Conservation (phyloP, 495 filamentous ascomycete genomes). For the Penicillium silybi region DNA sequence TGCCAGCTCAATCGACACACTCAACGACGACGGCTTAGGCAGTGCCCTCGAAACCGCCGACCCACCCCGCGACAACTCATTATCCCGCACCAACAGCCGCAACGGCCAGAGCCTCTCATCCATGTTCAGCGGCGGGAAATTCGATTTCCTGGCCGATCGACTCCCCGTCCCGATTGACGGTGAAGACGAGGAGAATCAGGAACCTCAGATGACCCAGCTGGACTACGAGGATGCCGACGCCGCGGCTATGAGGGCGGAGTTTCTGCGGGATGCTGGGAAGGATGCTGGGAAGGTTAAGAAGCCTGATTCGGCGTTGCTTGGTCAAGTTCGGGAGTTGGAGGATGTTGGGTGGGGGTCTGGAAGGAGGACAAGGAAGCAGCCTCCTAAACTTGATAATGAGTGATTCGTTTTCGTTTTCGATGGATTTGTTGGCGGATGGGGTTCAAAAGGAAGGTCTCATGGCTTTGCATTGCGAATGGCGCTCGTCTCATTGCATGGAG, state of each 20-base stretch:
- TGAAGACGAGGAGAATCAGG: conserved; percentile 34
- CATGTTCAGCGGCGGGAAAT: conserved; percentile 29
- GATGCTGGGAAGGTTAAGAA: conserved; percentile 24
- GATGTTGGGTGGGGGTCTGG: conserved; percentile 34
- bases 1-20: conserved; percentile 51
- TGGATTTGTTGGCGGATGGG: not conserved
- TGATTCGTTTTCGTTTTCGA: conserved; percentile 1
- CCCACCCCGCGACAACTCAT: conserved; percentile 26
- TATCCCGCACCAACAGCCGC: conserved; percentile 22
- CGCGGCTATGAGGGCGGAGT: conserved; percentile 45
- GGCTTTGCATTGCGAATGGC: conserved; percentile 28
- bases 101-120: conserved; percentile 31
- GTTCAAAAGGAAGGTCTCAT: not conserved
- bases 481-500: conserved; percentile 5
- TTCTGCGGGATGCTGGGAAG: conserved; percentile 42
- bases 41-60: conserved; percentile 39
- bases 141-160: conserved; percentile 28
- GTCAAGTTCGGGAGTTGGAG: conserved; percentile 34
- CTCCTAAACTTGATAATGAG: conserved; percentile 22
- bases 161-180: conserved; percentile 17
- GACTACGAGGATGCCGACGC: conserved; percentile 52
- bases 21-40: conserved; percentile 53
- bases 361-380: conserved; percentile 38
- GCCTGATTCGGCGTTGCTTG: conserved; percentile 17
- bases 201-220: conserved; percentile 50